Percentiles rank a stretch among this genome's conserved stretches.
These are phyloP conservation scores for Mortierella sp. DNA, from an alignment of 371 early-diverging fungal genomes.

Conservation along the genomic window DNA sequence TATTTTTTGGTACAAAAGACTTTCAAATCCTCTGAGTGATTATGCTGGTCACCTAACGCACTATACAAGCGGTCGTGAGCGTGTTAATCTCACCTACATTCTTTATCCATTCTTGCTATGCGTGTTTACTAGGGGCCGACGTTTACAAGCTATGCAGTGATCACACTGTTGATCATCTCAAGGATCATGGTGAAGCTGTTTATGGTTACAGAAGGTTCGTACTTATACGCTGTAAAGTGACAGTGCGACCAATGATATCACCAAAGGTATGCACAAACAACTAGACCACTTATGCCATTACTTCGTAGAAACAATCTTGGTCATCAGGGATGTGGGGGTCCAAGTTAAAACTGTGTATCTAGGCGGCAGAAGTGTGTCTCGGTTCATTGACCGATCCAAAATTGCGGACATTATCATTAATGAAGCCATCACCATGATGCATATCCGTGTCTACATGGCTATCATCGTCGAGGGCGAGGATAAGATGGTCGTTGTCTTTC, in stretches of 20 bases:
- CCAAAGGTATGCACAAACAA: no score
- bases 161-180: slow-evolving; percentile 18
- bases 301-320: slow-evolving; percentile 67
- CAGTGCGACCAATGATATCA: neutral
- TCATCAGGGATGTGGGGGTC: slow-evolving; percentile 76
- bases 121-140: slow-evolving; percentile 22
- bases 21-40: neutral
- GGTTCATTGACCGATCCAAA: slow-evolving; percentile 72
- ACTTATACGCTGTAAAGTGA: no score
- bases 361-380: slow-evolving; percentile 64
- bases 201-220: slow-evolving; percentile 53
- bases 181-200: slow-evolving; percentile 40
- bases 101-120: neutral
- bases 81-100: neutral
- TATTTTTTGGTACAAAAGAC: slow-evolving; percentile 22
- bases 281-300: no score
- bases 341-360: slow-evolving; percentile 73
- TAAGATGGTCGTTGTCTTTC: slow-evolving; percentile 76
- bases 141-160: slow-evolving; percentile 22
- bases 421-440: slow-evolving; percentile 81
- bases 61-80: neutral
- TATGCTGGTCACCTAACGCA: neutral
- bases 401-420: slow-evolving; percentile 78
- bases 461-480: slow-evolving; percentile 71
- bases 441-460: slow-evolving; percentile 80